These are phyloP conservation scores for Mortierella alpina DNA, from an alignment of 192 early-diverging fungal species.

Conservation along the genomic window DNA sequence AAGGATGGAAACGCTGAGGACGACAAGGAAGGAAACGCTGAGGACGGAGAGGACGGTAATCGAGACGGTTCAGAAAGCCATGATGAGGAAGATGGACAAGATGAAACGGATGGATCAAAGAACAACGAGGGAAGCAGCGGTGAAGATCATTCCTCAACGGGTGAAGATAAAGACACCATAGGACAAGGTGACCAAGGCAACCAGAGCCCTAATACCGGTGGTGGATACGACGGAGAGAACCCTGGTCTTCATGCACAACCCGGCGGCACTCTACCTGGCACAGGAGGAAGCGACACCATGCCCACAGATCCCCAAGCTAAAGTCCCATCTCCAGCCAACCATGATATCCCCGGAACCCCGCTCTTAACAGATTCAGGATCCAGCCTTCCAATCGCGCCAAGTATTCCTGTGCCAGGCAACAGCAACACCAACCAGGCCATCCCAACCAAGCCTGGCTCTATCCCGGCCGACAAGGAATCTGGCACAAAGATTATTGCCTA, in stretches of 20 bases:
- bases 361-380: slow-evolving; percentile 15
- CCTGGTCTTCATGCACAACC: background rate
- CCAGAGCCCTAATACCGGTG: too few species aligned
- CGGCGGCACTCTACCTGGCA: background rate
- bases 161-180: background rate
- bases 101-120: too few species aligned
- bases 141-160: background rate
- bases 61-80: background rate
- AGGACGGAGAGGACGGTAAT: background rate
- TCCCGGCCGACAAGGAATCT: background rate
- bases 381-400: background rate
- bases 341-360: background rate
- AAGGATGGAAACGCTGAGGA: background rate
- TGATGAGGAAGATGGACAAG: background rate
- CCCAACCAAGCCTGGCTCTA: background rate
- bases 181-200: background rate
- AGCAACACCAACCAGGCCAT: background rate
- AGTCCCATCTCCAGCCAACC: background rate
- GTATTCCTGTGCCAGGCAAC: background rate
- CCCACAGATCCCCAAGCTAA: background rate
- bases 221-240: background rate
- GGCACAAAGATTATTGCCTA: slow-evolving; percentile 16
- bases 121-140: background rate
- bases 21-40: background rate
- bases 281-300: background rate